phyloP scores from a whole-genome alignment of 441 rosid species.

The Omphalea diandra region DNA sequence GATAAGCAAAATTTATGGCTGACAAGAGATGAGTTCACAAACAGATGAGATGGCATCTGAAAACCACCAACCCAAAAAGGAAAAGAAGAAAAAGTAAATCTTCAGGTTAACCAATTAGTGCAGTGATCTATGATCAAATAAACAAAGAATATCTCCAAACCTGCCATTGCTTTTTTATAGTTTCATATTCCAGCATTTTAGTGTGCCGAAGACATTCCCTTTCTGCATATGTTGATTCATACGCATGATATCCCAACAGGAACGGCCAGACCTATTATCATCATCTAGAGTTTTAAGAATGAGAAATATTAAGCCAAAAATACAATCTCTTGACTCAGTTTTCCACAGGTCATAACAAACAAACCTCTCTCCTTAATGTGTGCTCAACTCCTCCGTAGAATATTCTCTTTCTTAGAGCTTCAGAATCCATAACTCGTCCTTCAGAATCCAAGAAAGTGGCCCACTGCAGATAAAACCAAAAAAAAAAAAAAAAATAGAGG shows the following conservation, averaged over 20 bases:
- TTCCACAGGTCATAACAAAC: conserved; percentile 24
- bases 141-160: conserved; percentile 37
- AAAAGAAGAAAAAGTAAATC: background rate
- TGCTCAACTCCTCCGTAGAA: conserved; percentile 96
- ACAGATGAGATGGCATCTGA: background rate
- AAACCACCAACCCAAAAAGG: background rate
- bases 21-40: background rate
- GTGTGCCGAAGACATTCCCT: conserved; percentile 62
- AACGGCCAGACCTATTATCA: conserved; percentile 78
- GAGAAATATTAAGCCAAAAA: conserved; percentile 26
- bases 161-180: conserved; percentile 91
- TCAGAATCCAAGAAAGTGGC: conserved; percentile 81
- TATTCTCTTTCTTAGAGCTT: conserved; percentile 75
- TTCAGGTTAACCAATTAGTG: background rate
- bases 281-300: conserved; percentile 23
- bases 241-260: conserved; percentile 80
- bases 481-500: background rate
- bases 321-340: conserved; percentile 2
- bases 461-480: conserved; percentile 65
- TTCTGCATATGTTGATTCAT: conserved; percentile 87
- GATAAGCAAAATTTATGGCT: conserved; percentile 4
- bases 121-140: conserved; percentile 3
- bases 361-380: conserved; percentile 75
- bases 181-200: conserved; percentile 71
- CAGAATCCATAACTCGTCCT: conserved; percentile 74